These are phyloP conservation scores for Cucurbitaria berberidis DNA, from an alignment of 2,329 filamentous ascomycete genomes.

Conservation along the genomic window DNA sequence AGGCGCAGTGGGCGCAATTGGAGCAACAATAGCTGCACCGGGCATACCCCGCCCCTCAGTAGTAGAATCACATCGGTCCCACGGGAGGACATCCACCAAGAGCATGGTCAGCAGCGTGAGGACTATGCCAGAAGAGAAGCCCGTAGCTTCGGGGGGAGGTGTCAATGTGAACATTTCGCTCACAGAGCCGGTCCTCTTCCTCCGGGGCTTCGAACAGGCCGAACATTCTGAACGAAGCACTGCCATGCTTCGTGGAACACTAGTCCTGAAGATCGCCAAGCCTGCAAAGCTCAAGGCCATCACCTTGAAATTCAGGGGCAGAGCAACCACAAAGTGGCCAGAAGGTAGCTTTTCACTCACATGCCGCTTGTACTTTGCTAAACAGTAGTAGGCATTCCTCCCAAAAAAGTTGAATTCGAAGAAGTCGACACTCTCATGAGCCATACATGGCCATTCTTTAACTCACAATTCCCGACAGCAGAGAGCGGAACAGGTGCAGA, in stretches of 20 bases:
- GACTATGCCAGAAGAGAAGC: conserved; percentile 62
- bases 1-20: conserved; percentile 33
- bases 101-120: conserved; percentile 42
- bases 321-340: conserved; percentile 91
- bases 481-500: conserved; percentile 68
- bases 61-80: conserved; percentile 49
- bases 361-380: conserved; percentile 1
- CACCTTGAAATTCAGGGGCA: conserved; percentile 83
- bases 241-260: conserved; percentile 81
- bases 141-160: conserved; percentile 78
- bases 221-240: conserved; percentile 70
- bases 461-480: conserved; percentile 69
- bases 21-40: conserved; percentile 44
- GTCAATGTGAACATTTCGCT: conserved; percentile 75
- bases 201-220: conserved; percentile 78
- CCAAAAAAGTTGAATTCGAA: conserved; percentile 79
- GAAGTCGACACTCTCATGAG: conserved; percentile 87
- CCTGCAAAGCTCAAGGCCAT: conserved; percentile 92
- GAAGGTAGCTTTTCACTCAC: conserved; percentile 64
- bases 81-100: conserved; percentile 42
- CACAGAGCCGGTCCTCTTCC: conserved; percentile 79
- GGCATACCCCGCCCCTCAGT: conserved; percentile 51
- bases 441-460: conserved; percentile 92
- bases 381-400: conserved; percentile 71
- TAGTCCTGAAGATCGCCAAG: conserved; percentile 84